Evolutionary conservation across 1,284 basidiomycete genomes (phyloP), one percentile per base, ranked within the genome.

Genomic region (Meripilus lineatus): DNA sequence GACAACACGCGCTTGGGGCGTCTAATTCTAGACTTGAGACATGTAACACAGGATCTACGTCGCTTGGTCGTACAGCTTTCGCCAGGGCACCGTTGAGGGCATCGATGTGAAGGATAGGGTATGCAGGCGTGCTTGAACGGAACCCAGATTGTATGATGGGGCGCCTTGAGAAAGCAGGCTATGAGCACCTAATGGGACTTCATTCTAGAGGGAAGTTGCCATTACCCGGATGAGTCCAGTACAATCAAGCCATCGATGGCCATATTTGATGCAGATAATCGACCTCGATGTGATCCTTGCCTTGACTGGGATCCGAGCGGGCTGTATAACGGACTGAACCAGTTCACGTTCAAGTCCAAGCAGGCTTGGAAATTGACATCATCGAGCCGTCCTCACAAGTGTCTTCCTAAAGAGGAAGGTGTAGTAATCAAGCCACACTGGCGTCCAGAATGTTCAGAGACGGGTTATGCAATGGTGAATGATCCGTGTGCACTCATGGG

Each of bases 101-200:
- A 61, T 94, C 91, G 51, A 93, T 84, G 62, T 94, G 90, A 5
- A 94, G 68, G 8, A 92, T 71, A 1, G 92, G 85, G 61, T 93
- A 93, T 1, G 85, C 80, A 0, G 87, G 66, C 8, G 86, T 76
- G 40, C 80, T 80, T 17, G 84, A 80, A 46, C 88, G 83, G 67
- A 96, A 97, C 41, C 89, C 89, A 26, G 92, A 93, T 61, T 93
- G 89, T 50, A 95, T 89, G 51, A 97, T 85, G 26, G 93, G 86
- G 43, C 82, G 86, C 39, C 90, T 93, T 61, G 36, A 21, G 42
- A 18, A 48, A n/a, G 20, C 25, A 23, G 30, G 2, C 32, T 38
- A 40, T 11, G 36, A 24, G 32, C 42, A 18, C 32, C 20, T 25
- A 21, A 21, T n/a, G n/a, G n/a, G 21, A 20, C 36, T 21, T 37